Conservation (phyloP, 306 rosid genomes). For the Lupinus albus region DNA sequence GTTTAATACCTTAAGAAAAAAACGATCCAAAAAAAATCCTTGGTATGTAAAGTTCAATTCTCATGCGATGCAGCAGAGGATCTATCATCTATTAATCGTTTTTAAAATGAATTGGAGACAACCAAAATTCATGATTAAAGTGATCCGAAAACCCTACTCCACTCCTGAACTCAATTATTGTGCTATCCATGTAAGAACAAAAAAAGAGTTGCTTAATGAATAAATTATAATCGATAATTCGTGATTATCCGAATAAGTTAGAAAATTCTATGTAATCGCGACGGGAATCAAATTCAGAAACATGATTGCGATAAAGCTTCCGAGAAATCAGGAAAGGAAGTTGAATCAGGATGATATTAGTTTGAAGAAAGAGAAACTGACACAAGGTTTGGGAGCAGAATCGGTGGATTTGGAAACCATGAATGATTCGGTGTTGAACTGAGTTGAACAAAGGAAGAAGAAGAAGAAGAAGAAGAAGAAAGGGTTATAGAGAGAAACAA, state of each 20-base stretch:
- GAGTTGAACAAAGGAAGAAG: constrained; percentile 23
- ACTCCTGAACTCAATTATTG: neutral
- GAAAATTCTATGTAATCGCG: neutral
- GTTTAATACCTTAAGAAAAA: neutral
- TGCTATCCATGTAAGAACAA: constrained; percentile 23
- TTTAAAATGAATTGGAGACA: neutral
- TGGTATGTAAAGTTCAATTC: constrained; percentile 35
- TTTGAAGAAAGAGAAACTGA: constrained; percentile 48
- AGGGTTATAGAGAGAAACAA: constrained; percentile 2
- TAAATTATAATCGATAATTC: neutral
- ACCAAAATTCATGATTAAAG: neutral
- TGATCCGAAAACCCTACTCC: constrained; percentile 34
- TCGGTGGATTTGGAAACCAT: constrained; percentile 70
- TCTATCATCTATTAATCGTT: neutral
- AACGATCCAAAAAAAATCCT: constrained; percentile 1
- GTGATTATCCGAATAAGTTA: constrained; percentile 17
- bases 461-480: constrained; percentile 2
- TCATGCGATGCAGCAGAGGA: constrained; percentile 10
- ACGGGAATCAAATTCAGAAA: constrained; percentile 24
- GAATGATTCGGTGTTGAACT: constrained; percentile 36
- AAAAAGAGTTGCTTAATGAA: constrained; percentile 26
- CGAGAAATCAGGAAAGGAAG: constrained; percentile 18
- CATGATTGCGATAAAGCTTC: constrained; percentile 27
- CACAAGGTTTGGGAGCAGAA: constrained; percentile 52
- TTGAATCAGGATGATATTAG: no score